Evolutionary conservation across 2,329 filamentous ascomycete species (phyloP), one percentile per base, ranked within the genome.

Genomic region (Beauveria brongniartii): DNA sequence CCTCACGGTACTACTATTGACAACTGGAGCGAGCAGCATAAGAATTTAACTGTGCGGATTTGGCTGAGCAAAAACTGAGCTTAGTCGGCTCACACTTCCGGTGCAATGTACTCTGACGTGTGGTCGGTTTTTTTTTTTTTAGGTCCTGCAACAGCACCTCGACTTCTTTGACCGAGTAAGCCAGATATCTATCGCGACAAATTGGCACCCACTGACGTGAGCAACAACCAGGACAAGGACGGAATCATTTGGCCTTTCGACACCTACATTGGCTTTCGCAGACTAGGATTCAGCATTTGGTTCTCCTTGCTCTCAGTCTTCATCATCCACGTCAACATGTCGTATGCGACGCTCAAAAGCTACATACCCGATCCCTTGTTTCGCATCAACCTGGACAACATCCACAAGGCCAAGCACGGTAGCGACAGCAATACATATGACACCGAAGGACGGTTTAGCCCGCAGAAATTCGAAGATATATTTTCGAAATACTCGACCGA

Each of bases 381-480:
- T 55, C 66, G 75, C 18, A 67, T 78, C 20, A 74, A 74, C 62
- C 65, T 77, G 8, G 58, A 66, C 1, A 68, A 68, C 12, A 74
- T 78, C 34, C 74, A 78, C 65, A 77, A 74, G 64, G 75, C 71
- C 22, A 78, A 77, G 69, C 78, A 80, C 63, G 78, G 77, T 5
- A 77, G 73, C 55, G 78, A 80, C 63, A 77, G 70, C 22, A 75
- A 74, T 12, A 73, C 74, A 0, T 81, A 77, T 61, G 78, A 82
- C 65, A 74, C 68, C 16, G 78, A 81, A 64, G 79, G 79, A 3
- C 71, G 78, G 1, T 81, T 80, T 64, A 63, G 75, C 12, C 77
- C 78, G 14, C 78, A 81, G 66, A 74, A 73, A 47, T 81, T 82
- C 62, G 78, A 82, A 67, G 78, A 81, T 63, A 73, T 80, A 48